Evolutionary conservation across 2,329 filamentous ascomycete species (phyloP).

Genomic region (Talaromyces atroroseus): DNA sequence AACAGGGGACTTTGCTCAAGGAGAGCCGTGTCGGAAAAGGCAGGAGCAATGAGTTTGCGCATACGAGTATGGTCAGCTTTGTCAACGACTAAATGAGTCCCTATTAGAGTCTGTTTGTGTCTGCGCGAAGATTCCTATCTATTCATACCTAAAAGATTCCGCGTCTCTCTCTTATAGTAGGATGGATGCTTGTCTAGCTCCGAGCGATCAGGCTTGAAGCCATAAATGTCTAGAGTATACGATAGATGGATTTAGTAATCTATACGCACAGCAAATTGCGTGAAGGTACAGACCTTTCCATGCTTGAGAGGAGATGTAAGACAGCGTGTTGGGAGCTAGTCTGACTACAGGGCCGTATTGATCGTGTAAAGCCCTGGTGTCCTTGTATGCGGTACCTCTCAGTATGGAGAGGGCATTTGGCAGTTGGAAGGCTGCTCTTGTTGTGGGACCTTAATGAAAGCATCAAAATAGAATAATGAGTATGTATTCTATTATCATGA

Average conservation of each 20-base stretch:
- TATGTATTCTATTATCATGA: background rate
- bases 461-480: background rate
- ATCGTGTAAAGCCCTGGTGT: conserved; percentile 7
- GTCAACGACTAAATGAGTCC: background rate
- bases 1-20: conserved; percentile 30
- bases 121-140: background rate
- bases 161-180: background rate
- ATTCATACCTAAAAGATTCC: conserved; percentile 1
- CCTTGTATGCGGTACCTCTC: conserved; percentile 5
- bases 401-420: background rate
- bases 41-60: conserved; percentile 29
- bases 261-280: background rate
- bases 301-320: conserved; percentile 7
- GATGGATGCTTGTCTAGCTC: conserved; percentile 5
- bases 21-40: conserved; percentile 32
- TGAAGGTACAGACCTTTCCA: conserved; percentile 9
- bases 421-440: background rate
- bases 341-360: conserved; percentile 8
- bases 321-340: conserved; percentile 8
- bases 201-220: conserved; percentile 8
- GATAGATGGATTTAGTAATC: background rate
- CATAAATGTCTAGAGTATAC: conserved; percentile 2
- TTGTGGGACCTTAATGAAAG: background rate
- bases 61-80: conserved; percentile 25
- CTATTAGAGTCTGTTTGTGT: background rate